phyloP scores from a whole-genome alignment of 352 stramenopile species.

The Phytophthora podocarpi region DNA sequence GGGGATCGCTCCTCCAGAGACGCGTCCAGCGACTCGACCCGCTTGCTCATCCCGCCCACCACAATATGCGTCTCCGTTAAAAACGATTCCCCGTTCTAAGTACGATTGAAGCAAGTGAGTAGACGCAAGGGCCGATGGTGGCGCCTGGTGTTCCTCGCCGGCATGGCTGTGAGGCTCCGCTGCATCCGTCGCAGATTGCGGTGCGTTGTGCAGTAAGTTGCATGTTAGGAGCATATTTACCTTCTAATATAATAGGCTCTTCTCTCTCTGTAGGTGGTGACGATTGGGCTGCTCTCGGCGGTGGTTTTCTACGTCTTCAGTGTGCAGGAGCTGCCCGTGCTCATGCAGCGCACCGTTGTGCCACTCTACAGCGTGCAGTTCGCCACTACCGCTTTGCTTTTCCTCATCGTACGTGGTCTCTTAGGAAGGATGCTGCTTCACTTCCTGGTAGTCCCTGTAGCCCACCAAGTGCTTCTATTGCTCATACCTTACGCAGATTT shows the following conservation, averaged over 20 bases:
- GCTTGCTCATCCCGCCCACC: slow-evolving; percentile 21
- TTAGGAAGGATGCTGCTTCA: neutral
- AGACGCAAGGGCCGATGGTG: neutral
- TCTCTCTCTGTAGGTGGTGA: slow-evolving; percentile 37
- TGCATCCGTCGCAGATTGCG: slow-evolving; percentile 45
- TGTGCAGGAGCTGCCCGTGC: slow-evolving; percentile 46
- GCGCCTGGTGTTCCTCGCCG: slow-evolving; percentile 30
- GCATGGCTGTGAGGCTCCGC: slow-evolving; percentile 53
- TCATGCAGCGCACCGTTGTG: slow-evolving; percentile 38
- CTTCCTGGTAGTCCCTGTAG: neutral
- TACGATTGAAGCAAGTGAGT: slow-evolving; percentile 21
- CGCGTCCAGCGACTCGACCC: neutral
- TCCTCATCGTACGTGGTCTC: slow-evolving; percentile 30
- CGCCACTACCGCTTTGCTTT: slow-evolving; percentile 36
- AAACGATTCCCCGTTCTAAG: too few species aligned
- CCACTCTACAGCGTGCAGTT: slow-evolving; percentile 57
- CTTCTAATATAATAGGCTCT: too few species aligned
- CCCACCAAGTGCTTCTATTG: neutral
- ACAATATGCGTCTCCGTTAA: too few species aligned
- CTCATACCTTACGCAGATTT: slow-evolving; percentile 58
- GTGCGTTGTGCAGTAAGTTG: slow-evolving; percentile 19
- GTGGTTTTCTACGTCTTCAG: slow-evolving; percentile 54
- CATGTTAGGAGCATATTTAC: neutral
- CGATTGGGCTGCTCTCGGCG: slow-evolving; percentile 39
- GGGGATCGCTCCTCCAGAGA: slow-evolving; percentile 28